phyloP scores from a whole-genome alignment of 768 basidiomycete genomes.

The Tylopilus plumbeoviolaceoides region DNA sequence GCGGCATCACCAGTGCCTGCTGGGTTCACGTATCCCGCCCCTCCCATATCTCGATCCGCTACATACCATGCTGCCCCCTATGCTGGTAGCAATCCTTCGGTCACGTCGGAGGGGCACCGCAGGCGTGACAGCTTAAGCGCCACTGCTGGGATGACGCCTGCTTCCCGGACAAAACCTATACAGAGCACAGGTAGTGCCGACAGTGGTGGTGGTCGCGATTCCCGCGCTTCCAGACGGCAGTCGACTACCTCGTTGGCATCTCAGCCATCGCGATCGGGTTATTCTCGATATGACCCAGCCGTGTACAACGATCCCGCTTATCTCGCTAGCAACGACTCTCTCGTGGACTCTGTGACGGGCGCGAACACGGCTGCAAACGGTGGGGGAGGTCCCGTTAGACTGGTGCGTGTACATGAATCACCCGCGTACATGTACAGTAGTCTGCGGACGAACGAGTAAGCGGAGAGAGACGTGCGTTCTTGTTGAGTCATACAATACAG shows the following conservation, averaged over 20 bases:
- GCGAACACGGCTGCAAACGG: constrained; percentile 25
- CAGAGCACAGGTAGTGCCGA: constrained; percentile 9
- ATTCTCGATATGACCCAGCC: constrained; percentile 19
- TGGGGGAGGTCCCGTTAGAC: constrained; percentile 18
- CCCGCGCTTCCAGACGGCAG: constrained; percentile 15
- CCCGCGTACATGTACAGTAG: constrained; percentile 19
- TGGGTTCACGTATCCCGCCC: constrained; percentile 25
- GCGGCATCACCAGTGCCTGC: constrained; percentile 24
- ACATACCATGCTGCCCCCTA: constrained; percentile 2
- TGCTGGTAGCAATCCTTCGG: constrained; percentile 15
- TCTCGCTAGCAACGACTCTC: constrained; percentile 25
- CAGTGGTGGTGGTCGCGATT: constrained; percentile 4
- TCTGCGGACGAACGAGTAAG: constrained; percentile 13
- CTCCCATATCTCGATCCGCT: constrained; percentile 27
- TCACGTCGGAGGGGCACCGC: constrained; percentile 25
- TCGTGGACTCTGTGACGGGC: constrained; percentile 22
- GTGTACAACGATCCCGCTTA: constrained; percentile 27
- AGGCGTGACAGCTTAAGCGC: constrained; percentile 21
- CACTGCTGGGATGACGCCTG: constrained; percentile 27
- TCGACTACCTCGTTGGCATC: constrained; percentile 26
- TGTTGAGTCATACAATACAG: constrained; percentile 9
- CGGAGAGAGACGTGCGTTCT: neutral
- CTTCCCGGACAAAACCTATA: constrained; percentile 9
- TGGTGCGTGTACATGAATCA: constrained; percentile 16
- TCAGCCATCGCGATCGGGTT: constrained; percentile 10